These are phyloP conservation scores for Pyricularia sp. DNA, from an alignment of 2,329 filamentous ascomycete genomes.

Conservation along the genomic window DNA sequence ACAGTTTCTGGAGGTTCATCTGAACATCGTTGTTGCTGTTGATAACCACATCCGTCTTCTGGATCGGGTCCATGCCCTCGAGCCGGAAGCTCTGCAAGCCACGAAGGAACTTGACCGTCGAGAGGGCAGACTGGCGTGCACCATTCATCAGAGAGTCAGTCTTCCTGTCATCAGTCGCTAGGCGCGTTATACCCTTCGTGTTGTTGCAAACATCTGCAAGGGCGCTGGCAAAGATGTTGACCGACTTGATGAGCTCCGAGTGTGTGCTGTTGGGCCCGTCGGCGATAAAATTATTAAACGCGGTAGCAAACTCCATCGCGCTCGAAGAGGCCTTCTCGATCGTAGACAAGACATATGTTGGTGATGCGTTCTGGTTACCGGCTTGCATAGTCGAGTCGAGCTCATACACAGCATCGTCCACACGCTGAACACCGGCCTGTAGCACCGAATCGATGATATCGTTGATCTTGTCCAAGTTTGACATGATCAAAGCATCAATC, in stretches of 20 bases:
- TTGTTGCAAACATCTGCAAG: conserved; percentile 92
- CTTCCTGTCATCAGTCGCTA: conserved; percentile 94
- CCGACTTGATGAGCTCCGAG: conserved; percentile 77
- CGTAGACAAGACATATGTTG: conserved; percentile 88
- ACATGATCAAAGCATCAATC: conserved; percentile 79
- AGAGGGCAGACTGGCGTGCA: conserved; percentile 73
- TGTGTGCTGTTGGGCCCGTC: conserved; percentile 89
- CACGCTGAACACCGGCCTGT: conserved; percentile 83
- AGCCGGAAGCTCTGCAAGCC: conserved; percentile 88
- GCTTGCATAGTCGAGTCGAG: conserved; percentile 97
- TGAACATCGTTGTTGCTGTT: conserved; percentile 96
- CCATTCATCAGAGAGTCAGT: conserved; percentile 75
- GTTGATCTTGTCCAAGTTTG: conserved; percentile 87
- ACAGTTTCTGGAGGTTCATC: conserved; percentile 85
- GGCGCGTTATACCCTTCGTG: conserved; percentile 86
- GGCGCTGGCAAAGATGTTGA: conserved; percentile 82
- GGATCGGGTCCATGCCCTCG: conserved; percentile 78
- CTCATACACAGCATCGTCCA: conserved; percentile 95
- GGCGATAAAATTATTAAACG: conserved; percentile 97
- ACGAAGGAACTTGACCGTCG: conserved; percentile 91
- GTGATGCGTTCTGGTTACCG: conserved; percentile 95
- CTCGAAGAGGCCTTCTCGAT: conserved; percentile 93
- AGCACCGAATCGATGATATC: conserved; percentile 96
- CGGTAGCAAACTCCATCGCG: conserved; percentile 93
- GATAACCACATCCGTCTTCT: conserved; percentile 96